Evolutionary conservation across 2,329 filamentous ascomycete genomes (phyloP).

Genomic region (Fusarium nodosum): DNA sequence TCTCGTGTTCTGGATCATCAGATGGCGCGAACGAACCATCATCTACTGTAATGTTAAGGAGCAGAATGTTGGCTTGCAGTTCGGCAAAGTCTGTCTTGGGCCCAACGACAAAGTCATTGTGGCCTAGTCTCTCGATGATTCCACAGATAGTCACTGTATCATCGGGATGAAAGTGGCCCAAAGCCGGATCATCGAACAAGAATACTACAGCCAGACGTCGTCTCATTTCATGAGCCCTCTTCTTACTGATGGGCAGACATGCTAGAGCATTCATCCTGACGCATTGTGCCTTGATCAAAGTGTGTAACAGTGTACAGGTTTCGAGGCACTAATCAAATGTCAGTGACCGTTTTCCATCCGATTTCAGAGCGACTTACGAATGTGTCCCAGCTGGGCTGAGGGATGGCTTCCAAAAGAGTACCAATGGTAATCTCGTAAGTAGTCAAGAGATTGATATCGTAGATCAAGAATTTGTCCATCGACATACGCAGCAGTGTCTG

Average conservation of each 20-base stretch:
- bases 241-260: slow-evolving; percentile 67
- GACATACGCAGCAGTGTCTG: slow-evolving; percentile 67
- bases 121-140: slow-evolving; percentile 62
- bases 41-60: slow-evolving; percentile 83
- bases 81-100: slow-evolving; percentile 75
- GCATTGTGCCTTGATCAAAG: slow-evolving; percentile 60
- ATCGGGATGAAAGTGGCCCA: slow-evolving; percentile 59
- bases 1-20: slow-evolving; percentile 52
- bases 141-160: slow-evolving; percentile 58
- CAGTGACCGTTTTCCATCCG: not conserved
- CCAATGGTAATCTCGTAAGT: slow-evolving; percentile 60
- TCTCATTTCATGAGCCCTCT: slow-evolving; percentile 70
- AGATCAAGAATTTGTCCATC: slow-evolving; percentile 65
- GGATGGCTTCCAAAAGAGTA: slow-evolving; percentile 60
- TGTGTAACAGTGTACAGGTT: slow-evolving; percentile 63
- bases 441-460: slow-evolving; percentile 58
- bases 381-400: slow-evolving; percentile 55
- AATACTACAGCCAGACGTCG: slow-evolving; percentile 75
- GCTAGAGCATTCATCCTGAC: slow-evolving; percentile 71
- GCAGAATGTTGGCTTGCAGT: slow-evolving; percentile 73
- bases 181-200: slow-evolving; percentile 66
- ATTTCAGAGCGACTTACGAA: slow-evolving; percentile 55
- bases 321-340: slow-evolving; percentile 61
- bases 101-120: slow-evolving; percentile 65
- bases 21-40: slow-evolving; percentile 61